Evolutionary conservation across 2,329 filamentous ascomycete genomes (phyloP).

Genomic region (Nemania sp.): DNA sequence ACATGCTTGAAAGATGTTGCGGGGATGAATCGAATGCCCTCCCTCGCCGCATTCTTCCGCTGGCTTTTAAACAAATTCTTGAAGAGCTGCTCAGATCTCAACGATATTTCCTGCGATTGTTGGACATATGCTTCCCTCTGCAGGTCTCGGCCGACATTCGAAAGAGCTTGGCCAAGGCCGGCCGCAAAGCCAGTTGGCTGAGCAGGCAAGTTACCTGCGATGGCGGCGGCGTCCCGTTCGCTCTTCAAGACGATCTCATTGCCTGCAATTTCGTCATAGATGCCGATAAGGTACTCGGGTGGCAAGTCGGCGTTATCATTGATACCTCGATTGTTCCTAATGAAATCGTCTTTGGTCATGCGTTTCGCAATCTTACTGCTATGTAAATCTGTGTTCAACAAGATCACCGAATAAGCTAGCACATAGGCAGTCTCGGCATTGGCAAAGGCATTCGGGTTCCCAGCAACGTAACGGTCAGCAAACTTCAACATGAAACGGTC

Average conservation of each 20-base stretch:
- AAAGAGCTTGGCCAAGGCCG: constrained; percentile 84
- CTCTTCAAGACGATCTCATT: constrained; percentile 96
- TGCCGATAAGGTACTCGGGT: constrained; percentile 84
- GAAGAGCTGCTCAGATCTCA: constrained; percentile 80
- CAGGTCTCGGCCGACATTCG: constrained; percentile 87
- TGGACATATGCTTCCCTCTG: constrained; percentile 93
- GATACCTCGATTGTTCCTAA: constrained; percentile 98
- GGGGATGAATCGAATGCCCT: constrained; percentile 78
- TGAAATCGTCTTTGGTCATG: constrained; percentile 97
- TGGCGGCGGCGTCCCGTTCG: constrained; percentile 86
- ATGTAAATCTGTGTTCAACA: constrained; percentile 95
- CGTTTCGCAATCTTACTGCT: constrained; percentile 80
- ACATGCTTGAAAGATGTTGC: constrained; percentile 94
- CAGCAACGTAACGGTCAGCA: constrained; percentile 90
- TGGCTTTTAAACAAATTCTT: constrained; percentile 92
- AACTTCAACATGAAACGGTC: constrained; percentile 99
- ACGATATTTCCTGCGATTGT: constrained; percentile 88
- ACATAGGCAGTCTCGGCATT: constrained; percentile 98
- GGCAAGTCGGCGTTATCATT: constrained; percentile 95
- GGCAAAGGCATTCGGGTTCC: constrained; percentile 95
- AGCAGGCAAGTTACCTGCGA: constrained; percentile 65
- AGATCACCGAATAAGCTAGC: constrained; percentile 91
- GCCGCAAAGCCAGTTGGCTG: constrained; percentile 74
- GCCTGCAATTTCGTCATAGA: constrained; percentile 87
- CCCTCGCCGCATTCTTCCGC: constrained; percentile 73